phyloP scores from a whole-genome alignment of 2,329 filamentous ascomycete species.

The Diaporthe citri region DNA sequence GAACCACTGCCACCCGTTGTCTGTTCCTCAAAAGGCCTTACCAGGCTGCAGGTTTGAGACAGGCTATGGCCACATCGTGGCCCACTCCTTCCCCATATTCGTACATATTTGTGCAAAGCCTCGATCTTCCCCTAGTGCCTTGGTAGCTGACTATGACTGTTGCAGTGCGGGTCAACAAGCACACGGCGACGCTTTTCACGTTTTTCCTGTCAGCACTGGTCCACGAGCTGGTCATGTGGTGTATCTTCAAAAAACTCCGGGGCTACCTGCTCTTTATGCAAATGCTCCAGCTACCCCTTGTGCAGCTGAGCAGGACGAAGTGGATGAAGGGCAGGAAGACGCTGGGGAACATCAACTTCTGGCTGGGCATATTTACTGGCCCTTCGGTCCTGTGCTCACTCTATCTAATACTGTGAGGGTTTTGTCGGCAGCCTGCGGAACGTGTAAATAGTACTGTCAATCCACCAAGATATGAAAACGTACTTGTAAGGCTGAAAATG shows the following conservation, averaged over 20 bases:
- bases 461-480: background rate
- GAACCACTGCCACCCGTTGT: background rate
- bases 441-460: background rate
- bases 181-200: conserved; percentile 80
- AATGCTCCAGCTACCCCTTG: conserved; percentile 80
- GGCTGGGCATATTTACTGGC: conserved; percentile 82
- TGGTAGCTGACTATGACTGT: background rate
- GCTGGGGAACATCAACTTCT: conserved; percentile 81
- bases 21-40: background rate
- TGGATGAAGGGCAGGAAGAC: conserved; percentile 73
- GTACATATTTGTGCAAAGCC: background rate
- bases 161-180: conserved; percentile 72
- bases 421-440: background rate
- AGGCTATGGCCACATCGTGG: background rate
- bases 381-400: conserved; percentile 76
- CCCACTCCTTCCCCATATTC: background rate
- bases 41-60: background rate
- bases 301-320: conserved; percentile 74
- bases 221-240: conserved; percentile 85
- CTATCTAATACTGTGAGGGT: conserved; percentile 66
- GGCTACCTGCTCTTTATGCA: conserved; percentile 81
- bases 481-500: background rate
- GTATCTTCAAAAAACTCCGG: conserved; percentile 81
- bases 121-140: background rate
- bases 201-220: conserved; percentile 79